Base-by-base conservation (phyloP, 352 stramenopile genomes). In the Blastocystis sp. region DNA sequence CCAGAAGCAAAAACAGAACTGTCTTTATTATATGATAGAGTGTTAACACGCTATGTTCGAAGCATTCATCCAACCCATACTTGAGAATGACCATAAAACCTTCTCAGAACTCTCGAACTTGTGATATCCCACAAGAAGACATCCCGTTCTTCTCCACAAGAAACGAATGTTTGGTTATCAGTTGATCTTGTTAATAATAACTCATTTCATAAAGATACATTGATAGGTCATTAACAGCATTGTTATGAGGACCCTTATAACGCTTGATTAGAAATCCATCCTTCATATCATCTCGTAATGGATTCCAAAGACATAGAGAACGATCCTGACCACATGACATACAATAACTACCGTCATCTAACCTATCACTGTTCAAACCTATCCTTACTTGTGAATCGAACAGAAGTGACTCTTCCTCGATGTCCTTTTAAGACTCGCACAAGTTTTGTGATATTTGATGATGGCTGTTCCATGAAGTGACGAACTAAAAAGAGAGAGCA, bases 181-280 rank as follows among this genome's bases (percentile, higher is more conserved):
- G 46, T 14, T 43, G 75, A 49, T 75, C 69, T 46, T 80, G 59
- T 24, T 14, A 6, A 42, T 63, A 35, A 80, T 42, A 11, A 0
- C 24, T 24, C 27, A 5, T 6, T 7, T 5, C 58, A 59, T 6
- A 35, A 80, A 21, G 11, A 37, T 42, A 80, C 69, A 86, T 77
- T n/a, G 75, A 58, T 19, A 86, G 37, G 9, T 86, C 75, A 66
- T 86, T 86, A 19, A 86, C 75, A 52, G 57, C 14, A 86, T 86
- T 75, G 42, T 46, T 75, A n/a, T 86, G 75, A 42, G 75, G 75
- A 57, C 75, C 75, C 24, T 73, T 86, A 42, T 86, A 86, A 56
- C 75, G 57, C 37, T 86, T 86, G 75, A 86, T 86, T 14, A 86
- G 43, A 49, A 86, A 86, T 19, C 75, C 75, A 69, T 86, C 75